These are phyloP conservation scores for Gymnopus androsaceus DNA, from an alignment of 1,284 basidiomycete genomes.

Conservation along the genomic window DNA sequence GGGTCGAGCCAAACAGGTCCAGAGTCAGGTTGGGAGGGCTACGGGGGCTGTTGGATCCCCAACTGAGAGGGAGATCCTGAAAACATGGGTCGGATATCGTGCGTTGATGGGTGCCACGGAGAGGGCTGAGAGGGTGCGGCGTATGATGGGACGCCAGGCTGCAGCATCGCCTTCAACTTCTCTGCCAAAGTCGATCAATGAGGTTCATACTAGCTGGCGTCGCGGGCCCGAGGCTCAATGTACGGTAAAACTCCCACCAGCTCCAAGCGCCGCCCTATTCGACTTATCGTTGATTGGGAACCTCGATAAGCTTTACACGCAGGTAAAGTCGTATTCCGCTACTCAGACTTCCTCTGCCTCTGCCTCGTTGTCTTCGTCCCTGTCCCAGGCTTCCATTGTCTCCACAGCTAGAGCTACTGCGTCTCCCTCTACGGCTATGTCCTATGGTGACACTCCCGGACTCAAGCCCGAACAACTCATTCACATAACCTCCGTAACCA, in stretches of 20 bases:
- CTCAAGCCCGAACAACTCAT: slow-evolving; percentile 24
- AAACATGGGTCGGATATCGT: slow-evolving; percentile 40
- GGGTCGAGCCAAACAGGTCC: slow-evolving; percentile 20
- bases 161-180: background rate
- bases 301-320: slow-evolving; percentile 51
- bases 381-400: background rate
- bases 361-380: background rate
- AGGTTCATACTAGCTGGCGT: no score
- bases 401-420: background rate
- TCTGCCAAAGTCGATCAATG: background rate
- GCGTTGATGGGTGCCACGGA: slow-evolving; percentile 41
- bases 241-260: slow-evolving; percentile 29
- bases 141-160: slow-evolving; percentile 12
- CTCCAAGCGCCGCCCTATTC: slow-evolving; percentile 41
- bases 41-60: slow-evolving; percentile 27
- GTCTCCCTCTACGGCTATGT: no score
- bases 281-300: slow-evolving; percentile 57
- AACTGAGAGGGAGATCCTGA: slow-evolving; percentile 40
- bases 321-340: slow-evolving; percentile 33
- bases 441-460: background rate
- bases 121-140: slow-evolving; percentile 39
- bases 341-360: background rate
- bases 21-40: slow-evolving; percentile 15
- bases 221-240: no score
- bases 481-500: slow-evolving; percentile 43